Evolutionary conservation across 306 rosid species (phyloP).

Genomic region (Heteromeles arbutifolia): DNA sequence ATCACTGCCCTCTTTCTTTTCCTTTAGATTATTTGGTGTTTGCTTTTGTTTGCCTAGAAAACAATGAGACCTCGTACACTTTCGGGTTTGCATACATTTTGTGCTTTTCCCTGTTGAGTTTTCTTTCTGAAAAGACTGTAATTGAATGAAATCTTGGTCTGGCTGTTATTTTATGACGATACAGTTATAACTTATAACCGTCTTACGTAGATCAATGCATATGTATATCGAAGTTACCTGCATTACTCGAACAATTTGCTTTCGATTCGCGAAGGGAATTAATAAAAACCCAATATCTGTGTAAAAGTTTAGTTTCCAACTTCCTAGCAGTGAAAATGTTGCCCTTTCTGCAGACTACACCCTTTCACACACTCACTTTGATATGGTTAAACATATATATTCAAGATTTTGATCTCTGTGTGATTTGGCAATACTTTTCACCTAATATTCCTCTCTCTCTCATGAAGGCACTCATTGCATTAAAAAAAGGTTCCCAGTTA

Average conservation of each 20-base stretch:
- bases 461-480: slow-evolving; percentile 58
- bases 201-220: neutral
- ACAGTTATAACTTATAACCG: neutral
- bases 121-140: neutral
- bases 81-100: neutral
- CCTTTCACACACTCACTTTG: neutral
- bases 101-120: neutral
- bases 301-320: neutral
- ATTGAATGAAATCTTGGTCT: neutral
- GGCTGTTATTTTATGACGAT: neutral
- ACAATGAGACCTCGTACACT: neutral
- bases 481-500: slow-evolving; percentile 75
- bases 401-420: slow-evolving; percentile 4
- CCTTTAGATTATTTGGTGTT: neutral
- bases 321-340: neutral
- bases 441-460: slow-evolving; percentile 18
- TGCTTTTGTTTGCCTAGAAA: neutral
- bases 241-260: neutral
- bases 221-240: neutral
- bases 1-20: neutral
- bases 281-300: neutral
- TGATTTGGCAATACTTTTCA: slow-evolving; percentile 1
- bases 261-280: neutral
- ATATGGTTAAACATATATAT: slow-evolving; percentile 4
- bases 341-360: neutral